Conservation (phyloP, 495 filamentous ascomycete genomes). For the Pyrenula aspistea region DNA sequence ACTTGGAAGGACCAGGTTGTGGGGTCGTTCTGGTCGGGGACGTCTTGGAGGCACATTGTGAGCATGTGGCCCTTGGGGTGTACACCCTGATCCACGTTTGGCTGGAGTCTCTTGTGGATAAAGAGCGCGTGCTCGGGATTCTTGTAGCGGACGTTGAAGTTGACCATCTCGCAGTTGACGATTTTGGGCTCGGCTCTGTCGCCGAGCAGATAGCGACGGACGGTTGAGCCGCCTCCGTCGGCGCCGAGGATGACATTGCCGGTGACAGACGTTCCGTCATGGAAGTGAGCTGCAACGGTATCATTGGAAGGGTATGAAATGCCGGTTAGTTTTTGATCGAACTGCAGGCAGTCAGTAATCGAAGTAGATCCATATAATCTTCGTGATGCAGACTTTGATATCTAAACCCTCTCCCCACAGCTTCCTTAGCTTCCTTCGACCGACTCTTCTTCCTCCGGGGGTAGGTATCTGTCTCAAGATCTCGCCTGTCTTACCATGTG, state of each 20-base stretch:
- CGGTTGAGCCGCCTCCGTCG: constrained; percentile 49
- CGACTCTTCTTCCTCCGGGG: not conserved
- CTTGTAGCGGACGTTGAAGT: not conserved
- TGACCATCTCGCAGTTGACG: constrained; percentile 1
- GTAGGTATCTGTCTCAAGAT: not conserved
- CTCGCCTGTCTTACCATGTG: not conserved
- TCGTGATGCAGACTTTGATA: constrained; percentile 18
- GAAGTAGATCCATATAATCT: not conserved
- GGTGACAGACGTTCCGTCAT: constrained; percentile 30
- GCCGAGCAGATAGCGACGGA: constrained; percentile 16
- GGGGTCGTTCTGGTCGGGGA: not conserved
- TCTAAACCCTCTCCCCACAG: constrained; percentile 27
- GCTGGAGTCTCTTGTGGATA: not conserved
- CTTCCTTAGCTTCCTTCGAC: constrained; percentile 26
- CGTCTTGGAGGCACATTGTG: not conserved
- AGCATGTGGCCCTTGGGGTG: not conserved
- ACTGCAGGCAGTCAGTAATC: constrained; percentile 11
- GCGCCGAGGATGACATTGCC: constrained; percentile 47
- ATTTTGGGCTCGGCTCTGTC: not conserved
- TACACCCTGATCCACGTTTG: not conserved
- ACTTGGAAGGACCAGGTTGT: not conserved
- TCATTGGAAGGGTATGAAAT: not conserved
- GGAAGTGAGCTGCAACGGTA: constrained; percentile 25
- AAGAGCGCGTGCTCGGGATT: not conserved
- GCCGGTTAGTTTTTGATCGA: not conserved